Base-by-base conservation (phyloP, 495 filamentous ascomycete species). In the Trichocladium antarcticum region DNA sequence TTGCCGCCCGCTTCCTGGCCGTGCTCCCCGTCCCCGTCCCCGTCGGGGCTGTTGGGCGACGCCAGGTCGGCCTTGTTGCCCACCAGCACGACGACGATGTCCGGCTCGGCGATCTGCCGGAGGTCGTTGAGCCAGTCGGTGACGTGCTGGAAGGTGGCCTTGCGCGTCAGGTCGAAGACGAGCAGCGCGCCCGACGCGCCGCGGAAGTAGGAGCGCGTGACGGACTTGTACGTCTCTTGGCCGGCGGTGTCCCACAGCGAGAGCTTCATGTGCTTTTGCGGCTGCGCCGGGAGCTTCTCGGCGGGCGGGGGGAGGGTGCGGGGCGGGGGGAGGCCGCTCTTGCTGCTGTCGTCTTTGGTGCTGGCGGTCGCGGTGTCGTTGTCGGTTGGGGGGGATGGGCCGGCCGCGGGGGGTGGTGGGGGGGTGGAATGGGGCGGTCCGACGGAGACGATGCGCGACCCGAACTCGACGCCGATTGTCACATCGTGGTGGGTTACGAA, bases 401-500 rank as follows among this genome's bases (percentile, higher is more conserved):
- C 67, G 58, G 35, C 61, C 66, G 48, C 57, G 24, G 66, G 64
- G 28, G 72, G 60, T 27, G 38, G 17, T 21, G 45, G 28, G 11
- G 21, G 45, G 50, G 57, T 66, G 47, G 68, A 75, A 37, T 78
- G 69, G 29, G 90, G 89, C 27, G 87, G 85, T 0, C 89, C 89
- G 45, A 95, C 88, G 47, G 89, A 83, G 27, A 98, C 88, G 56
- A 96, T 88, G 47, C 90, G 81, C 27, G 85, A 90, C 47, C 89
- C 92, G 68, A 98, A 96, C 64, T 98, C 92, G 20, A 98, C 92
- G 48, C 92, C 92, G 57, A 98, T 96, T 22, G 92, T 98, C 37
- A 98, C 92, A 71, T 96, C 88, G 71, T 96, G 92, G 56, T 87
- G 78, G 27, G 84, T 74, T 45, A 83, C 84, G 73, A 97, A 97